Conservation (phyloP, 148 eudicot genomes). For the Rhododendron williamsianum region DNA sequence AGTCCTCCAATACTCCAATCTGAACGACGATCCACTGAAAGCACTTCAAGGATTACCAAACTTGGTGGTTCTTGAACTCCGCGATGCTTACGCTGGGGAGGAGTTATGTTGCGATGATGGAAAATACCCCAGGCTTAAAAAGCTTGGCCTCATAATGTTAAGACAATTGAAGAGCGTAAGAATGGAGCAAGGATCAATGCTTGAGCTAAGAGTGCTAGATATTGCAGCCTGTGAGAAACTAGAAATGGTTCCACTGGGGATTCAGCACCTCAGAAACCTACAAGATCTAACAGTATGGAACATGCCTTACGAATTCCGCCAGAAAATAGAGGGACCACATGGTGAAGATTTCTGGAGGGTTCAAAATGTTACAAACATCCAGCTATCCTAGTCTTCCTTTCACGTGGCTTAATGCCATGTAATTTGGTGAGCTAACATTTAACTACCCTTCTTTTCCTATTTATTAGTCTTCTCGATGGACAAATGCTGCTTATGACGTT, state of each 20-base stretch:
- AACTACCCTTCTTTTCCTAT: too few relatives aligned
- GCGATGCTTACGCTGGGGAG: constrained; percentile 11
- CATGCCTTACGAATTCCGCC: not conserved
- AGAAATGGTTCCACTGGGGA: constrained; percentile 12
- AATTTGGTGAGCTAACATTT: too few relatives aligned
- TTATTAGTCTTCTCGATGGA: too few relatives aligned
- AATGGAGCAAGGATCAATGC: constrained; percentile 12
- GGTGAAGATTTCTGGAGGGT: constrained; percentile 14
- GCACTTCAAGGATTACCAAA: constrained; percentile 8
- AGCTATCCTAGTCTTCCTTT: too few relatives aligned
- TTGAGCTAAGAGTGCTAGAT: not conserved
- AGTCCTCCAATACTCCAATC: constrained; percentile 6
- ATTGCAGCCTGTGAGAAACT: constrained; percentile 4
- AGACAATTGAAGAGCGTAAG: not conserved
- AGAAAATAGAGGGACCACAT: not conserved
- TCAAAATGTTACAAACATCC: too few relatives aligned
- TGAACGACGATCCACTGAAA: constrained; percentile 4
- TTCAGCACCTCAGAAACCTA: constrained; percentile 12
- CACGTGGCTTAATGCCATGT: too few relatives aligned
- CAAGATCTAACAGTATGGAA: not conserved
- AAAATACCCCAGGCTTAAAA: constrained; percentile 10
- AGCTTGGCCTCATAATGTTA: not conserved
- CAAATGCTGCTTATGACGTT: too few relatives aligned
- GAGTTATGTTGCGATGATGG: constrained; percentile 4
- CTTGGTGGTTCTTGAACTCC: constrained; percentile 10